These are phyloP conservation scores for Malus fusca DNA, from an alignment of 306 rosid species.

Conservation along the genomic window DNA sequence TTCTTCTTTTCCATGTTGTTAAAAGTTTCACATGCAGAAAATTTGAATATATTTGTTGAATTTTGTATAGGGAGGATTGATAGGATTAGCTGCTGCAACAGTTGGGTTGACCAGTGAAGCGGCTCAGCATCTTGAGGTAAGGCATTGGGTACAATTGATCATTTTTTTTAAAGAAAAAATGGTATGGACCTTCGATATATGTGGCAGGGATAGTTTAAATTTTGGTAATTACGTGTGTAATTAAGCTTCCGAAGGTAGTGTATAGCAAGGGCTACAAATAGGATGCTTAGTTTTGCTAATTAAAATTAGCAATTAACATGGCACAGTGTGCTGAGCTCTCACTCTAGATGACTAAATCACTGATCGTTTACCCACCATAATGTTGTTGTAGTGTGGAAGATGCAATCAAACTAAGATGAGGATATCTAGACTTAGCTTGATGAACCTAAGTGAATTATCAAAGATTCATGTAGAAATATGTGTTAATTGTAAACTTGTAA, in stretches of 20 bases:
- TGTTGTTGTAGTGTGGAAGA: background rate
- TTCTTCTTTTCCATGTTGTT: constrained; percentile 5
- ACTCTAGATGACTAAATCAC: background rate
- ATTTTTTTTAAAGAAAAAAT: background rate
- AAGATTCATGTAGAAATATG: background rate
- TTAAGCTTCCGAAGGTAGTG: background rate
- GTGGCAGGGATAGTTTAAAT: background rate
- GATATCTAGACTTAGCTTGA: background rate
- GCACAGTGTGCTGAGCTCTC: no score
- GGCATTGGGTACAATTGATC: constrained; percentile 5
- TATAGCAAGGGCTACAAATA: background rate
- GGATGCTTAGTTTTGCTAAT: background rate
- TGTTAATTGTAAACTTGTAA: background rate
- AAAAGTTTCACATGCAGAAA: background rate
- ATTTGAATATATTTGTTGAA: background rate
- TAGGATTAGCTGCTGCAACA: constrained; percentile 99
- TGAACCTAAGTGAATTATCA: background rate
- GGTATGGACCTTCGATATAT: background rate
- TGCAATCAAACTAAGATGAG: background rate
- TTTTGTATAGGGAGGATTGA: constrained; percentile 78
- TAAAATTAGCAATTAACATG: background rate
- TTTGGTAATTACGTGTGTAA: background rate
- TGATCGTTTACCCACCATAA: background rate
- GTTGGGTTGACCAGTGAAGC: constrained; percentile 91
- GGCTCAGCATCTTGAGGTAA: constrained; percentile 96